phyloP scores from a whole-genome alignment of 306 rosid species.

The Prunus mira region DNA sequence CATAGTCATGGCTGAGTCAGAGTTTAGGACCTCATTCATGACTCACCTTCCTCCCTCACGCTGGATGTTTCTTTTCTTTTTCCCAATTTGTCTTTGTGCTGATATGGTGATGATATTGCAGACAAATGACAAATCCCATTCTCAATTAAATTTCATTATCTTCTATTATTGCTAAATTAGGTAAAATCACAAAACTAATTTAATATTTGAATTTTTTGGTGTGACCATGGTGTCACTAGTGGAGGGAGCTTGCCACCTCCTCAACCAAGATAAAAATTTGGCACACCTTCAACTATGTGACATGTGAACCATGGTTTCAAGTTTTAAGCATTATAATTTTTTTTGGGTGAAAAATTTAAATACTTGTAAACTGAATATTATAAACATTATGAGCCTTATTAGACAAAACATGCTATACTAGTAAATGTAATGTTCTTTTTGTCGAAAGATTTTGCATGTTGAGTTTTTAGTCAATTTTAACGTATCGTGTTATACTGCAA shows the following conservation, averaged over 20 bases:
- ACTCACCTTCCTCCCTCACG: slow-evolving; percentile 27
- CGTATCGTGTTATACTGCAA: too few species aligned
- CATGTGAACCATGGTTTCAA: background rate
- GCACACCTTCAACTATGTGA: background rate
- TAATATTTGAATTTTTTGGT: background rate
- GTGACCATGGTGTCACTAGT: slow-evolving; percentile 7
- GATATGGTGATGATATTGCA: background rate
- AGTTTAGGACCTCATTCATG: slow-evolving; percentile 39
- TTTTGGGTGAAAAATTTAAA: background rate
- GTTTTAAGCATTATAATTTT: background rate
- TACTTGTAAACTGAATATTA: too few species aligned
- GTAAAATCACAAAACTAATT: background rate
- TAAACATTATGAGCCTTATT: too few species aligned
- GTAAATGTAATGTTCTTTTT: too few species aligned
- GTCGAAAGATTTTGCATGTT: too few species aligned
- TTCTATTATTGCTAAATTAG: slow-evolving; percentile 13
- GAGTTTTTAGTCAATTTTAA: too few species aligned
- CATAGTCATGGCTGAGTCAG: slow-evolving; percentile 62
- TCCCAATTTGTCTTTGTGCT: background rate
- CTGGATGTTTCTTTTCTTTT: background rate
- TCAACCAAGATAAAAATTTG: background rate
- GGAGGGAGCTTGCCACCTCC: slow-evolving; percentile 1
- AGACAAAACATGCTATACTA: too few species aligned
- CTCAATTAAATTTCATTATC: slow-evolving; percentile 6
- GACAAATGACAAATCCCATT: slow-evolving; percentile 15